Evolutionary conservation across 106 monocot species (phyloP).

Genomic region (Apostasia ramifera): DNA sequence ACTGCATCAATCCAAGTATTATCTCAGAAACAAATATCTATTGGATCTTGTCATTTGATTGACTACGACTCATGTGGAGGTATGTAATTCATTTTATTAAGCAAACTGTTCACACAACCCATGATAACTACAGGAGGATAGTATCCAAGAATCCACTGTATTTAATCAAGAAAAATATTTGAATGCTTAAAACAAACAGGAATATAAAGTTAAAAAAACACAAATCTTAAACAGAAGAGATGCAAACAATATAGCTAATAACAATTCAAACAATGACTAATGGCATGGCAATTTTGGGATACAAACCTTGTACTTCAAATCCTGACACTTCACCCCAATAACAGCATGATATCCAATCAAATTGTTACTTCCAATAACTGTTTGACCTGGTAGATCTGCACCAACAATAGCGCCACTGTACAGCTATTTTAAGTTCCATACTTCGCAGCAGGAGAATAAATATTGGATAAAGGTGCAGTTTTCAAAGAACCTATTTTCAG

Average conservation of each 20-base stretch:
- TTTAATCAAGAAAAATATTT: too few species aligned
- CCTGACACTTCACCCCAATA: slow-evolving; percentile 85
- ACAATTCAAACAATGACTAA: not conserved
- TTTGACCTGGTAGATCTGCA: slow-evolving; percentile 71
- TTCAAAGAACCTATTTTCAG: not conserved
- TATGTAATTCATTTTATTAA: too few species aligned
- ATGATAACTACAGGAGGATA: too few species aligned
- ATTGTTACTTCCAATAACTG: slow-evolving; percentile 76
- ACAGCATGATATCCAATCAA: slow-evolving; percentile 76
- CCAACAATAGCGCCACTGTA: slow-evolving; percentile 98
- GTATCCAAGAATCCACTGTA: too few species aligned
- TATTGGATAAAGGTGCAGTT: not conserved
- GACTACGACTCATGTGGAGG: too few species aligned
- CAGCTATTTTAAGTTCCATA: slow-evolving; percentile 23
- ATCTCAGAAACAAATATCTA: too few species aligned
- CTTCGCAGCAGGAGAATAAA: not conserved
- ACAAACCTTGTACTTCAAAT: slow-evolving; percentile 84
- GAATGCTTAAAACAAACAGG: too few species aligned
- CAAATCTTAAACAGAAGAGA: not conserved
- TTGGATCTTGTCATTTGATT: too few species aligned
- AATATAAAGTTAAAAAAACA: not conserved
- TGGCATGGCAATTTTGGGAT: not conserved
- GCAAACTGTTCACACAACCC: too few species aligned
- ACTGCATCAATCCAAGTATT: too few species aligned
- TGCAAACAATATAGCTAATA: not conserved